Evolutionary conservation across 345 rosid genomes (phyloP).

Genomic region (Cardamine occulta): DNA sequence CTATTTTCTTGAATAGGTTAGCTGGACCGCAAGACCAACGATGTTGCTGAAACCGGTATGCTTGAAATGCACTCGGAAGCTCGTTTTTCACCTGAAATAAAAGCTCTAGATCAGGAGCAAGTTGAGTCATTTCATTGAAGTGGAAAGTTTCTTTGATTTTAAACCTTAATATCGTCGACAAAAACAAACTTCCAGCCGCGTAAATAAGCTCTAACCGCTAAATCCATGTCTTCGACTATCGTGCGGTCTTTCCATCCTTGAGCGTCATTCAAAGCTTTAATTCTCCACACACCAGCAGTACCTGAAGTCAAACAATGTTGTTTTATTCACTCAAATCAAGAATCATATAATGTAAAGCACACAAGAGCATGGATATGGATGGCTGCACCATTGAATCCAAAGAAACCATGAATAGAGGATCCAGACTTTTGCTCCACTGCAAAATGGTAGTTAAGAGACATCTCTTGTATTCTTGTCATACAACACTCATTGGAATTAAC

Average conservation of each 20-base stretch:
- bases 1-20: conserved; percentile 84
- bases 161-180: conserved; percentile 53
- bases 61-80: conserved; percentile 84
- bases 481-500: conserved; percentile 43
- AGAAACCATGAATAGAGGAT: conserved; percentile 41
- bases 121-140: not conserved
- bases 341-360: not conserved
- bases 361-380: conserved; percentile 12
- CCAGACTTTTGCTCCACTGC: conserved; percentile 47
- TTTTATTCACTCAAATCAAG: not conserved
- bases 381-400: conserved; percentile 44
- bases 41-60: conserved; percentile 84
- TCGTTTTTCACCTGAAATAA: conserved; percentile 80
- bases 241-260: conserved; percentile 97
- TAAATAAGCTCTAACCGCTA: conserved; percentile 85
- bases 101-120: not conserved
- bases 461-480: conserved; percentile 49
- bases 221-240: conserved; percentile 93
- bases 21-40: conserved; percentile 97
- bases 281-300: conserved; percentile 96
- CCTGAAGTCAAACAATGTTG: conserved; percentile 49
- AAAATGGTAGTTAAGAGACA: conserved; percentile 48
- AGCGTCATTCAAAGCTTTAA: conserved; percentile 70
- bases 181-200: conserved; percentile 84
- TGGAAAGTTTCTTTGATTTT: not conserved